Percentiles rank a stretch among this genome's conserved stretches.
Conservation (phyloP, 305 asterid genomes). For the Ilex paraguariensis region DNA sequence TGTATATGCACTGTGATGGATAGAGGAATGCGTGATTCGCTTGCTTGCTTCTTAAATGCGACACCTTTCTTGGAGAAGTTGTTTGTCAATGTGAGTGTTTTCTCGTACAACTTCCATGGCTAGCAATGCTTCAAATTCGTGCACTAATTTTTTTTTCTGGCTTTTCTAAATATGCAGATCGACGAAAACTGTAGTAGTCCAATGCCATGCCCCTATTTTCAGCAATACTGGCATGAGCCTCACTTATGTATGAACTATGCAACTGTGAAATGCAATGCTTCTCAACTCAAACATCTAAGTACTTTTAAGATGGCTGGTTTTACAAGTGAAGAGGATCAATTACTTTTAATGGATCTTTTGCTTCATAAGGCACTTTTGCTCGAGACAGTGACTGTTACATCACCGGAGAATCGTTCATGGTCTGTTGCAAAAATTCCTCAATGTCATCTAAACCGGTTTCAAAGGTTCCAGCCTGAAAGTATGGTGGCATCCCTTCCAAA, state of each 20-base stretch:
- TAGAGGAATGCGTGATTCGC: slow-evolving; percentile 13
- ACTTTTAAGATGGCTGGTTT: slow-evolving; percentile 9
- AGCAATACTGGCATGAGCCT: slow-evolving; percentile 35
- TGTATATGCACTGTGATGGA: slow-evolving; percentile 11
- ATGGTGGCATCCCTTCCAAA: too few relatives aligned
- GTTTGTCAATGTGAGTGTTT: slow-evolving; percentile 7
- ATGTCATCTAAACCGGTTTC: too few relatives aligned
- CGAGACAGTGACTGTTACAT: too few relatives aligned
- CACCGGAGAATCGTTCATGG: too few relatives aligned
- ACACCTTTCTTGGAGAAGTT: slow-evolving; percentile 20
- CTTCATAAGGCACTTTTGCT: neutral
- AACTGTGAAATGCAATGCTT: slow-evolving; percentile 22
- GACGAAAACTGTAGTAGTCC: neutral
- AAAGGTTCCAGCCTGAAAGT: too few relatives aligned
- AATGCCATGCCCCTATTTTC: neutral
- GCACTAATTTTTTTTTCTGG: neutral
- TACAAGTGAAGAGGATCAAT: slow-evolving; percentile 6
- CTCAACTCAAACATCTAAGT: slow-evolving; percentile 12
- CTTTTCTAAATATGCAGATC: slow-evolving; percentile 3
- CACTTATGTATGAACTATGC: slow-evolving; percentile 31
- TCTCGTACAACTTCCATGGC: neutral
- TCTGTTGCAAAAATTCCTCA: too few relatives aligned
- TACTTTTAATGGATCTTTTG: slow-evolving; percentile 24
- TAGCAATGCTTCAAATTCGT: too few relatives aligned
- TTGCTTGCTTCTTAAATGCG: slow-evolving; percentile 17